A percentile compares a stretch with the other conserved stretches of the same genome.
These are phyloP conservation scores for Pseudonitzschia delicatissima DNA, from an alignment of 108 stramenopile genomes.

Conservation along the genomic window DNA sequence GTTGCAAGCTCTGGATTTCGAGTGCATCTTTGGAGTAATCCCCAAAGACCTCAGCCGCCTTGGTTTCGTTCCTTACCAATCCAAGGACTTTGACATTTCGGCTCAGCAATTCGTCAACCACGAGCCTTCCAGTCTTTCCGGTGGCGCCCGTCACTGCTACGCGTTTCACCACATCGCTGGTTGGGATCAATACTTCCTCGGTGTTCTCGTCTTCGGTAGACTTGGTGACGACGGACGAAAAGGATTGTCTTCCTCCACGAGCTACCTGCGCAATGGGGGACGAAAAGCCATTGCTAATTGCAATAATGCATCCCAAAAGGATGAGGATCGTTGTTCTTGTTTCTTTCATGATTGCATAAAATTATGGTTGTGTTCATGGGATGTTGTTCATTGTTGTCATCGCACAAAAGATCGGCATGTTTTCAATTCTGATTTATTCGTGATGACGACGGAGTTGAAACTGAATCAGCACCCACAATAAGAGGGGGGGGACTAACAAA, in stretches of 20 bases:
- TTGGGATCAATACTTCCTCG: neutral
- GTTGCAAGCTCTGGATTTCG: conserved; percentile 49
- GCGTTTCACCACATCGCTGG: conserved; percentile 24
- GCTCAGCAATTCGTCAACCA: conserved; percentile 67
- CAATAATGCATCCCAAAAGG: conserved; percentile 1
- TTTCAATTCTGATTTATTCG: too few relatives aligned
- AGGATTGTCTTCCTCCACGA: neutral
- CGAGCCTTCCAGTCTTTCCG: conserved; percentile 65
- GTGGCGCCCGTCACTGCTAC: conserved; percentile 84
- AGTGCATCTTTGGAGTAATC: conserved; percentile 18
- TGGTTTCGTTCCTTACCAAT: conserved; percentile 60
- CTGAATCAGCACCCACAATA: too few relatives aligned
- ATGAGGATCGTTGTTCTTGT: neutral
- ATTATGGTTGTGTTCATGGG: too few relatives aligned
- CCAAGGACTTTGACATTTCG: conserved; percentile 52
- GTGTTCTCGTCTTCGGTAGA: neutral
- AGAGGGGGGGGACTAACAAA: too few relatives aligned
- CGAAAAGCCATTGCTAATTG: neutral
- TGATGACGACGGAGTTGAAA: too few relatives aligned
- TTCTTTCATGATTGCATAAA: neutral
- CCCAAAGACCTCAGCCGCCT: conserved; percentile 40
- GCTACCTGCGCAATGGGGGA: neutral
- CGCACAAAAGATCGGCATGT: too few relatives aligned
- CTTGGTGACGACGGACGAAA: neutral
- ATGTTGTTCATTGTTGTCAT: too few relatives aligned